Evolutionary conservation across 2,329 filamentous ascomycete species (phyloP), one percentile per base, ranked within the genome.

Genomic region (Triangularia setosa): DNA sequence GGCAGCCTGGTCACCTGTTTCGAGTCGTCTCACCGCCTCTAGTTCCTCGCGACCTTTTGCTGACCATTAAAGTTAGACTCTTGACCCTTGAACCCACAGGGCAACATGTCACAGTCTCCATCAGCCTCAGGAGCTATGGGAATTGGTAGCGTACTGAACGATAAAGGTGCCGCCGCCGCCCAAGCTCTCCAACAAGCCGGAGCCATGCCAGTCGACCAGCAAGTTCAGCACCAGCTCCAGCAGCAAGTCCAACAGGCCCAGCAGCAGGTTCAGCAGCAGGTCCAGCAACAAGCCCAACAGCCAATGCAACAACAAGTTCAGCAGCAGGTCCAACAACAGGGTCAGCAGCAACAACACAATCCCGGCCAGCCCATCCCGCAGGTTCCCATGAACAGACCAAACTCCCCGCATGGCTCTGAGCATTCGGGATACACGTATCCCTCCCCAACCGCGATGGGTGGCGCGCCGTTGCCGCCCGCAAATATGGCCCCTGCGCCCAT

Each of bases 321-420:
- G n/a, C 3, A 30, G 44, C 58, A 59, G 40, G 64, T 68, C 25
- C 59, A 63, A 11, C 12, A 18, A 23, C 61, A 33, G 30, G 30
- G 60, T 16, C 72, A 25, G 23, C 63, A 63, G 58, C 61, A 66
- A 30, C 60, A 35, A 21, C 63, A 64, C 54, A 64, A 56, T 14
- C 30, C 24, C 3, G 18, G 52, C 4, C 64, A 63, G 27, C 56
- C 53, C 25, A 24, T 56, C 25, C 8, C 65, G 74, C 72, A 73
- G 58, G 67, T 75, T 53, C 69, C 74, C 16, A 80, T 86, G 72
- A 84, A 87, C 63, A 81, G 84, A 64, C 80, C 83, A 57, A 81
- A 79, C 69, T 87, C 84, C 6, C 84, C 84, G 9, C 84, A 87
- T 74, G 83, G 83, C 63, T 87, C 84, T 14, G 84, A 87, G 69